Conservation (phyloP, 176 grass and related monocot species). For the Raddia distichophylla region DNA sequence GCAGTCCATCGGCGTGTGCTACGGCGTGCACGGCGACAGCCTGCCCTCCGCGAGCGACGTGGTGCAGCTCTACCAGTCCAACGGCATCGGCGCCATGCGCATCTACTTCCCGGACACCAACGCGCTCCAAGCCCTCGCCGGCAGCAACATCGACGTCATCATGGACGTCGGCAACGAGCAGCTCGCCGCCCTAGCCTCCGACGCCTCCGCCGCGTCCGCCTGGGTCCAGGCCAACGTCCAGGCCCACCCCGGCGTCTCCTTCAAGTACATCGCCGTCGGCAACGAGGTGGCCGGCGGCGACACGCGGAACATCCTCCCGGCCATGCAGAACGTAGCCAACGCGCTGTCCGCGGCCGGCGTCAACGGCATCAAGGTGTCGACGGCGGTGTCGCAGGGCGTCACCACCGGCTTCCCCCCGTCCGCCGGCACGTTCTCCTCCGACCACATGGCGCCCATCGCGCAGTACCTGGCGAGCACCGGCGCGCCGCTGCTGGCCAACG, state of each 20-base stretch:
- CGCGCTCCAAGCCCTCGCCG: conserved; percentile 43
- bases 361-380: conserved; percentile 50
- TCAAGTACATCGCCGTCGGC: conserved; percentile 62
- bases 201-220: background rate
- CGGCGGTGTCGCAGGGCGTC: conserved; percentile 52
- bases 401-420: conserved; percentile 52
- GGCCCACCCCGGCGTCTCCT: conserved; percentile 26
- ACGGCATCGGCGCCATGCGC: conserved; percentile 48
- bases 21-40: conserved; percentile 42
- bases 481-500: conserved; percentile 48
- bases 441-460: conserved; percentile 48
- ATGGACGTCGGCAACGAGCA: conserved; percentile 44
- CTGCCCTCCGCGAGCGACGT: conserved; percentile 41
- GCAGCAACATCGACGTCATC: conserved; percentile 45
- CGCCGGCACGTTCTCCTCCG: conserved; percentile 40
- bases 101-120: conserved; percentile 44
- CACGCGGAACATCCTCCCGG: conserved; percentile 41
- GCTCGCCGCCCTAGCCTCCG: conserved; percentile 37
- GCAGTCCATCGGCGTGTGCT: conserved; percentile 47
- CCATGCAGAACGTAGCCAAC: conserved; percentile 48
- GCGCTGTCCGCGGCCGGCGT: conserved; percentile 20
- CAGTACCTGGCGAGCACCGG: conserved; percentile 41
- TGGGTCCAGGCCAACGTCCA: conserved; percentile 54
- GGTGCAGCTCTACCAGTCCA: conserved; percentile 42
- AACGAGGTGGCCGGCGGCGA: conserved; percentile 56